Base-by-base conservation (phyloP, 2,329 filamentous ascomycete species). In the Nemania abortiva region DNA sequence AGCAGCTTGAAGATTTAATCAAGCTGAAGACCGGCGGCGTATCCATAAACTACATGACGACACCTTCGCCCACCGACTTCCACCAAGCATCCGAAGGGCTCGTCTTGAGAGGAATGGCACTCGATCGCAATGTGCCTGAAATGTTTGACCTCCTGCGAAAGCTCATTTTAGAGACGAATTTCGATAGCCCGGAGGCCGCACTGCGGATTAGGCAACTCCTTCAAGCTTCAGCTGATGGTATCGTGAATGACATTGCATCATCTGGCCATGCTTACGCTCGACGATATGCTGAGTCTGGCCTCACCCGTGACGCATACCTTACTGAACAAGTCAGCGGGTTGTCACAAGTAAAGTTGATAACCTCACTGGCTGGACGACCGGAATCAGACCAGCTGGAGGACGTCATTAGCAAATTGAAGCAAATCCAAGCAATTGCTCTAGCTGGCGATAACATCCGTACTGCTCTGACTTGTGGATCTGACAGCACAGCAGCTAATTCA, bases 21-120 rank as follows among this genome's bases (percentile, higher is more conserved):
- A 98, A 98, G 80, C 87, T 98, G 34, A 97, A 97, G 83, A 98
- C 96, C 1, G 96, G 96, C 22, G 96, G 96, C 10, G 88, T 99
- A 45, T 92, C 91, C 2, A 90, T 97, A 18, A 90, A 92, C 1
- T 95, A 97, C 74, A 92, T 97, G 81, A 89, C 91, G n/a, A 90
- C 91, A 0, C 89, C 95, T 0, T 94, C 90, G 2, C 93, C 95
- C 0, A 87, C 86, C 1, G 89, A 95, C 72, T 89, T 93, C 63
- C 86, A 87, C 34, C 84, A 87, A 29, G 92, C 90, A 9, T 90
- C 88, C 20, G 96, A 99, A 81, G 96, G 96, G 0, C 83, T 99
- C 29, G 88, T 91, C 13, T 90, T 98, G 65, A 90, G 90, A 2
- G 95, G 96, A 18, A 97, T 92, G 84, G 95, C 95, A 0, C 82